Conservation (phyloP, 768 basidiomycete species). For the Rhodosporidiobolus sp. region DNA sequence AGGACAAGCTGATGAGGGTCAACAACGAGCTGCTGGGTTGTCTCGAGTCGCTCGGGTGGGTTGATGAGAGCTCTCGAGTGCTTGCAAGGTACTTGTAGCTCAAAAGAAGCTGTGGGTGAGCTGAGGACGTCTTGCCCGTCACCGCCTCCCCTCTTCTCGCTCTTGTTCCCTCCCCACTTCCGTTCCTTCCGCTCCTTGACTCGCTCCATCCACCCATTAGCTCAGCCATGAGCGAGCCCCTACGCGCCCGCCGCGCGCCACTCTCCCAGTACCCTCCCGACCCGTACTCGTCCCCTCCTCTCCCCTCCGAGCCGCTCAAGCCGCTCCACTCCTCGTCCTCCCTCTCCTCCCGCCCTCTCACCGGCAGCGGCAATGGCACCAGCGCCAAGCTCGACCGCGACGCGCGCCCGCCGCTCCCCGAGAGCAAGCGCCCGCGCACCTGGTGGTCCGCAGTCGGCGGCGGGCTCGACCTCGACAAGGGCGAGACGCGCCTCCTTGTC, state of each 20-base stretch:
- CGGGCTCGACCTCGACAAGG: conserved; percentile 45
- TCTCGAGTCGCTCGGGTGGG: too few relatives aligned
- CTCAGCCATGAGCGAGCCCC: neutral
- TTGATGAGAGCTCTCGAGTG: too few relatives aligned
- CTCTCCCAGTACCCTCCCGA: neutral
- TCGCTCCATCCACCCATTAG: neutral
- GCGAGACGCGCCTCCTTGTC: conserved; percentile 73
- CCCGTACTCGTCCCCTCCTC: neutral
- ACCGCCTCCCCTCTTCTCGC: too few relatives aligned
- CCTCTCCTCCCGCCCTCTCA: neutral
- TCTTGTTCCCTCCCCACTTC: too few relatives aligned
- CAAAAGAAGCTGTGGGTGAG: too few relatives aligned
- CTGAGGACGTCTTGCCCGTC: too few relatives aligned
- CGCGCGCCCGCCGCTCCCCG: neutral
- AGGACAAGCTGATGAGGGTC: neutral
- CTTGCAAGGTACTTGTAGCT: too few relatives aligned
- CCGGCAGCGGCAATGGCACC: neutral
- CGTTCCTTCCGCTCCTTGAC: too few relatives aligned
- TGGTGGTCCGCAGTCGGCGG: conserved; percentile 29
- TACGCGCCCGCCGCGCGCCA: neutral
- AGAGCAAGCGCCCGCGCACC: neutral
- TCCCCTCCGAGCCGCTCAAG: neutral
- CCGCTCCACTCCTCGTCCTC: neutral
- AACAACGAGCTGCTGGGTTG: too few relatives aligned
- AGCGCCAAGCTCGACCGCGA: neutral